Evolutionary conservation across 2,329 filamentous ascomycete genomes (phyloP), one percentile per base, ranked within the genome.

Genomic region (Huntiella abstrusa): DNA sequence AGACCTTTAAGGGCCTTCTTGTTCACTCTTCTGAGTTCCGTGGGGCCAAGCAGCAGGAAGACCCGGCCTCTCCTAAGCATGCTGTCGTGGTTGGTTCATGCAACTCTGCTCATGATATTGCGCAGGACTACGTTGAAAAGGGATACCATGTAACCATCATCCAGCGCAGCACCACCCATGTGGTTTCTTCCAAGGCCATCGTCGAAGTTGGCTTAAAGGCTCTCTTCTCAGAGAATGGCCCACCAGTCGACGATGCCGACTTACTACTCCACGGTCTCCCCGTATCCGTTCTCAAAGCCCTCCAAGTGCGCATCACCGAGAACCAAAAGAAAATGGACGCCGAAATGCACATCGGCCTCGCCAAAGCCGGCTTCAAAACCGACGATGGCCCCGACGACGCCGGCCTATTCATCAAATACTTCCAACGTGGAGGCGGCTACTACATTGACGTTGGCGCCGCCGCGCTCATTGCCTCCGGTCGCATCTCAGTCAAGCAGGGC

Each of bases 381-480:
- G 75, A 81, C 52, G 59, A 56, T 1, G 77, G 77, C 0, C 68
- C 72, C 0, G 67, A 76, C 45, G 68, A 63, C 1, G 62, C 67
- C 0, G 77, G 77, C 0, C 62, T 80, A 3, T 65, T 73, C 48
- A 58, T 70, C 45, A 79, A 80, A 57, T 81, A 80, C 54, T 66
- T 77, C 51, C 73, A 77, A 52, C 68, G 73, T 2, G 76, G 76
- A 1, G 78, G 79, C 0, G 77, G 78, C 0, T 82, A 81, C 55
- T 82, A 82, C 58, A 77, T 82, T 51, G 75, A 83, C 50, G 75
- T 80, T 1, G 79, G 79, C 0, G 72, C 69, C 0, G 72, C 70
- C 0, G 59, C 71, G 54, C 64, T 81, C 17, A 78, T 83, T 49
- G 64, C 64, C 2, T 71, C 78, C 10, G 75, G 77, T 1, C 74